phyloP scores from a whole-genome alignment of 108 stramenopile species.

The Pseudonitzschia multistriata region DNA sequence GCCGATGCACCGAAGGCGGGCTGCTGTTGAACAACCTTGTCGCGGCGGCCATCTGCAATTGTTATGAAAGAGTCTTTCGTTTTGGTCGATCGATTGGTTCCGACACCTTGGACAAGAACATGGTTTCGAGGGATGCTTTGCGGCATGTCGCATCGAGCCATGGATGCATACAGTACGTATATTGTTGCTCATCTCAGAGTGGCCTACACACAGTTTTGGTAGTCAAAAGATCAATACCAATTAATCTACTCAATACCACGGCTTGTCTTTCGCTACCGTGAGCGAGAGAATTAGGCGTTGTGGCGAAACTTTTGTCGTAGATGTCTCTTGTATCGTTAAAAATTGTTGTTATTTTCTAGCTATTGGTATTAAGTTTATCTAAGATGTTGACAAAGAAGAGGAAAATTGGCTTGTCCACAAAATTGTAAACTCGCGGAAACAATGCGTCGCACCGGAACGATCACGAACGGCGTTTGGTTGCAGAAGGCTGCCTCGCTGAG shows the following conservation, averaged over 20 bases:
- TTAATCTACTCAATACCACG: background rate
- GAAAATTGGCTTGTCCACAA: background rate
- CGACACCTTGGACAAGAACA: background rate
- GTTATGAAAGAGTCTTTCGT: background rate
- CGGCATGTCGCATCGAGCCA: background rate
- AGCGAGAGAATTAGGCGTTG: background rate
- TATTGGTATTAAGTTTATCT: slow-evolving; percentile 1
- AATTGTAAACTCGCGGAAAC: background rate
- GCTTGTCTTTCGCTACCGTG: slow-evolving; percentile 1
- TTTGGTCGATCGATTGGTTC: background rate
- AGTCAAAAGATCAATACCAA: background rate
- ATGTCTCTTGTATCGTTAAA: slow-evolving; percentile 14
- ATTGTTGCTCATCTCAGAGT: background rate
- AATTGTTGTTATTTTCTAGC: slow-evolving; percentile 15
- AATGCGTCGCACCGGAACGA: background rate
- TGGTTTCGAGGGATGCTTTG: background rate
- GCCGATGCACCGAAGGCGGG: slow-evolving; percentile 25
- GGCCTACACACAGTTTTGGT: background rate
- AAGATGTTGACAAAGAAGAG: background rate
- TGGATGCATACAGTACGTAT: slow-evolving; percentile 4
- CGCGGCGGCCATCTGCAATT: background rate
- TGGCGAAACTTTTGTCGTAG: slow-evolving; percentile 8
- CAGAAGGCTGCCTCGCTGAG: background rate
- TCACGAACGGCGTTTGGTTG: background rate
- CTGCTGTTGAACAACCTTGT: slow-evolving; percentile 27